Conservation (phyloP, 495 filamentous ascomycete genomes). For the Annulohypoxylon moriforme region DNA sequence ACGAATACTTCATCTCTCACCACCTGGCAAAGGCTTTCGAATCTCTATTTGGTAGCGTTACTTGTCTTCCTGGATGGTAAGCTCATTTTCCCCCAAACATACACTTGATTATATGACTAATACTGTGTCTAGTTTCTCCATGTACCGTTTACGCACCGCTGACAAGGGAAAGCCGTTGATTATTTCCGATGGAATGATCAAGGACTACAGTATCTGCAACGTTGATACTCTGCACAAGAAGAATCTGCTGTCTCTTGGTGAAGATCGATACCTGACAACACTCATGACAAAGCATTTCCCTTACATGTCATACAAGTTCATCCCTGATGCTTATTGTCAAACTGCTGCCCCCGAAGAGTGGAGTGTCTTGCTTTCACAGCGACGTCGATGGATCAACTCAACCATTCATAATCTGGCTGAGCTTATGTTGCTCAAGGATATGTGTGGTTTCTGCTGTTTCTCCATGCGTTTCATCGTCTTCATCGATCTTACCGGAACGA, state of each 20-base stretch:
- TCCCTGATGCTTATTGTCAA: constrained; percentile 89
- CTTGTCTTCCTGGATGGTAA: constrained; percentile 98
- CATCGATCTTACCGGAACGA: constrained; percentile 91
- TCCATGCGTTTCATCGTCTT: constrained; percentile 98
- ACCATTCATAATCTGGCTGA: constrained; percentile 96
- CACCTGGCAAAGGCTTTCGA: constrained; percentile 94
- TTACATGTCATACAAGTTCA: constrained; percentile 94
- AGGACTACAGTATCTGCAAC: constrained; percentile 86
- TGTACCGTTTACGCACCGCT: constrained; percentile 95
- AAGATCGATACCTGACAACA: constrained; percentile 97
- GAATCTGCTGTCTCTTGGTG: constrained; percentile 92
- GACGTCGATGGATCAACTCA: constrained; percentile 98
- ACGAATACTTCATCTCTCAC: constrained; percentile 98
- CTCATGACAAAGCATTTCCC: constrained; percentile 99
- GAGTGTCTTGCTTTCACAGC: constrained; percentile 91
- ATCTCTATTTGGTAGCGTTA: constrained; percentile 93
- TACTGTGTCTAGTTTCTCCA: constrained; percentile 79
- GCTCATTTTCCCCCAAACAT: constrained; percentile 51
- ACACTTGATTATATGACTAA: constrained; percentile 44
- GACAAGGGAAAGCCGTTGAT: constrained; percentile 93
- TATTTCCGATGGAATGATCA: constrained; percentile 85
- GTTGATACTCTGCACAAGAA: constrained; percentile 99
- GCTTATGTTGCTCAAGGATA: constrained; percentile 84
- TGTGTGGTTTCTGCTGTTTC: constrained; percentile 99
- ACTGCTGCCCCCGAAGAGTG: constrained; percentile 95